These are phyloP conservation scores for Tylopilus sp. DNA, from an alignment of 1,284 basidiomycete species.

Conservation along the genomic window DNA sequence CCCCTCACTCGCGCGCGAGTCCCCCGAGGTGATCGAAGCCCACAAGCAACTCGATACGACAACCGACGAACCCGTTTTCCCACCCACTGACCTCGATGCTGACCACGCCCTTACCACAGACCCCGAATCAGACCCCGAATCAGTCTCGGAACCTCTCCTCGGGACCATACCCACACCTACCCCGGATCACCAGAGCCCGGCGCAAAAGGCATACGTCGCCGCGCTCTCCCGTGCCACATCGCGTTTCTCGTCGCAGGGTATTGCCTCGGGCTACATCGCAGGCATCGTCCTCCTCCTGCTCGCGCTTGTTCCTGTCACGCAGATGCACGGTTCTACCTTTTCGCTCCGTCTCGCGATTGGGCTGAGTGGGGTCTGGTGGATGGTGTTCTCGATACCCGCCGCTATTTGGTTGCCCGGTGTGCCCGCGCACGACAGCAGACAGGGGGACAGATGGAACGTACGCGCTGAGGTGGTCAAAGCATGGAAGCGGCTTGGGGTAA, in stretches of 20 bases:
- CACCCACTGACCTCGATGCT: constrained; percentile 38
- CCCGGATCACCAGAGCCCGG: constrained; percentile 10
- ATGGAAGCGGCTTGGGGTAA: constrained; percentile 74
- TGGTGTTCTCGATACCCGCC: constrained; percentile 80
- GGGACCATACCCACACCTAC: constrained; percentile 17
- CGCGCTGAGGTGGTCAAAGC: constrained; percentile 66
- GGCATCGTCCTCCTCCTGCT: constrained; percentile 79
- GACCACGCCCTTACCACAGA: constrained; percentile 19
- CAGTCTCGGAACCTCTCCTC: constrained; percentile 41
- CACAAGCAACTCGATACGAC: constrained; percentile 47
- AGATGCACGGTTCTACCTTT: constrained; percentile 76
- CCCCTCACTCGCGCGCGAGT: constrained; percentile 76
- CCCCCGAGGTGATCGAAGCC: constrained; percentile 68
- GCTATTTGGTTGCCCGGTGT: constrained; percentile 73
- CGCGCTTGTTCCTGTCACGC: constrained; percentile 78
- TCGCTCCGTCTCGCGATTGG: constrained; percentile 84
- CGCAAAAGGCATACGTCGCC: constrained; percentile 53
- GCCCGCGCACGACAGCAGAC: constrained; percentile 9
- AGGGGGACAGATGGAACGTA: constrained; percentile 54
- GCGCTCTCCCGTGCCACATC: constrained; percentile 78
- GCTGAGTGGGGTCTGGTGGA: constrained; percentile 89
- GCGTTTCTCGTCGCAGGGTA: constrained; percentile 84
- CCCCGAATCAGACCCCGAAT: constrained; percentile 24
- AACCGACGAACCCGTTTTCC: constrained; percentile 21
- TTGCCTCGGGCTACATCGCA: constrained; percentile 85